Base-by-base conservation (phyloP, 2,329 filamentous ascomycete genomes). In the Fusarium austroafricanum region DNA sequence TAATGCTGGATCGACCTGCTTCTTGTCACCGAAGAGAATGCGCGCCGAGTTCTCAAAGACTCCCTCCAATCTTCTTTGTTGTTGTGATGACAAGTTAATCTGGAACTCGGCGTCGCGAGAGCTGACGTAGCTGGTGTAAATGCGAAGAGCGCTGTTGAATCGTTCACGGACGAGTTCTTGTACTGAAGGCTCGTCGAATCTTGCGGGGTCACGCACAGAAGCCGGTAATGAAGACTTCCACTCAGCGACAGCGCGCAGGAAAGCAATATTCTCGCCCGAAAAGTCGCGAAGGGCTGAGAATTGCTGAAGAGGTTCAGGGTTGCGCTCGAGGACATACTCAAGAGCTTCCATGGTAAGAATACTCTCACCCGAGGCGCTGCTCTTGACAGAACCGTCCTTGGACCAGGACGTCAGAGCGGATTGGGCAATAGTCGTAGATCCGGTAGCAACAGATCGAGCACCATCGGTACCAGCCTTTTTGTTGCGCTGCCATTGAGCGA, bases 261-360 rank as follows among this genome's bases (percentile, higher is more conserved):
- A 92, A 45, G 89, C 85, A 46, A 73, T 89, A 73, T 92, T 92
- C 75, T 92, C 90, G 15, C 89, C 89, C 0, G 89, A 91, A 73
- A 92, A 91, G 69, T 92, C 90, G 35, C 85, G 83, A 2, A 86
- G 80, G 0, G 89, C 89, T 0, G 90, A 89, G 74, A 90, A 92
- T 52, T 87, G 78, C 56, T 89, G 86, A 0, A 92, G 82, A 0
- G 87, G 86, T 6, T 83, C 80, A 0, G 87, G 86, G 73, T 90
- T 89, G 49, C 83, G 81, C 54, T 83, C 79, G 1, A 92, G 80
- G 6, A 88, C 86, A 60, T 86, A 81, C 65, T 92, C 89, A 3
- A 73, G 71, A 5, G 71, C 71, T 18, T 73, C 71, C 71, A 73
- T 73, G 46, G 68, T 73, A 18, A 73, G 59, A 28, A 73, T 73